Base-by-base conservation (phyloP, 2,329 filamentous ascomycete species). In the Monilinia fructigena region DNA sequence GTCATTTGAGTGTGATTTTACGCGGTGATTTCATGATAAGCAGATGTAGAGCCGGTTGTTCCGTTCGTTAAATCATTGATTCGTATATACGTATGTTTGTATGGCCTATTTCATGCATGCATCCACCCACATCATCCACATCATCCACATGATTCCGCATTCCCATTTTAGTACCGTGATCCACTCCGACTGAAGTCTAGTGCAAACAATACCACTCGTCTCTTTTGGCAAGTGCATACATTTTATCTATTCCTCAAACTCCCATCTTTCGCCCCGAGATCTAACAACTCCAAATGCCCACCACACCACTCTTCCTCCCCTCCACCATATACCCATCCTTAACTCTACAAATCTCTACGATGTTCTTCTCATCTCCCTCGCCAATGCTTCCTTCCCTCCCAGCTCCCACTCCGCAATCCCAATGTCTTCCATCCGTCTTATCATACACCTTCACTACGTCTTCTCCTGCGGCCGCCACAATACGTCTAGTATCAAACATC, bases 381-480 rank as follows among this genome's bases (percentile, higher is more conserved):
- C 31, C 26, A 26, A 42, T 40, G 35, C 40, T 31, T 23, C n/a
- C 52, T 4, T 87, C 86, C 67, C 88, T 88, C 3, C 83, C 84
- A 58, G 90, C 86, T 47, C 93, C 94, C 2, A 92, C 89, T 63
- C 95, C 95, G 78, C 93, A 97, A 77, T 97, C 92, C 95, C 95
- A 99, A 78, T 98, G 95, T 68, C 92, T 83, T 52, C 93, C 93
- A 76, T 99, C 95, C 3, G 92, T 89, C 83, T 98, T 98, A 80
- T 99, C 95, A 80, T 98, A 99, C 68, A 99, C 90, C 80, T 99
- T 99, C 73, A 95, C 93, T 31, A 98, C 92, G 74, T 93, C 89
- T 78, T 98, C 95, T 53, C 93, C 91, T 0, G 93, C 93, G 2
- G 95, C 94, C 63, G 90, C 87, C 45, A 95, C 93, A 72, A 99